Evolutionary conservation across 2,329 filamentous ascomycete genomes (phyloP), one percentile per base, ranked within the genome.

Genomic region (Aspergillus ochraceoroseus): DNA sequence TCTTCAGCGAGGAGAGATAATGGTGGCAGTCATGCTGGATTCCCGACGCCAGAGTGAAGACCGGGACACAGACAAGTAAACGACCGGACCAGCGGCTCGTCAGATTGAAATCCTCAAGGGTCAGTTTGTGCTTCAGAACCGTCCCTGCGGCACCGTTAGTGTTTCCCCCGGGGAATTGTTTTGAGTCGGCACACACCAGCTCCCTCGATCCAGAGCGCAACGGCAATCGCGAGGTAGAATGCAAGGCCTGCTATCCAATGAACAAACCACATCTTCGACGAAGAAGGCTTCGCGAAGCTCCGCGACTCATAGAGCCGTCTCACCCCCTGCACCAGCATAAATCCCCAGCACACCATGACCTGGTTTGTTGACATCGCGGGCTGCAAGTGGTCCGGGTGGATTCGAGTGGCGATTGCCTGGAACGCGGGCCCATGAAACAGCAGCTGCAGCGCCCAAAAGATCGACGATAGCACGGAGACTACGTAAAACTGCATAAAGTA

Each of bases 401-500:
- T 64, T 61, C 62, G 59, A 44, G 51, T 65, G 61, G 64, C 80
- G 14, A 74, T 57, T 11, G 61, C 56, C 18, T 63, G 61, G 59
- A 87, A 74, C 12, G 76, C 52, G 1, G 57, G 46, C 1, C 85
- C 84, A 44, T 69, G 62, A 17, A 56, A 65, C 15, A 76, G 49
- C 38, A 84, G 75, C 62, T 89, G 82, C 51, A 66, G 63, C 0
- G 73, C 76, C 87, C 89, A 95, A 61, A 89, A 84, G 3, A 79
- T 55, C 0, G 86, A 89, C 44, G 78, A 80, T 2, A 70, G 58
- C 3, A 88, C 67, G 3, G 86, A 90, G 23, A 80, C 62, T 38
- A 85, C 58, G 62, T 98, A 96, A 67, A 95, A 96, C 54, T 92
- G 85, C 29, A 74, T 76, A 64, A 96, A 96, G 81, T 86, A 96